These are phyloP conservation scores for Paramecium primaurelia DNA, from an alignment of 73 alveolate species.

Conservation along the genomic window DNA sequence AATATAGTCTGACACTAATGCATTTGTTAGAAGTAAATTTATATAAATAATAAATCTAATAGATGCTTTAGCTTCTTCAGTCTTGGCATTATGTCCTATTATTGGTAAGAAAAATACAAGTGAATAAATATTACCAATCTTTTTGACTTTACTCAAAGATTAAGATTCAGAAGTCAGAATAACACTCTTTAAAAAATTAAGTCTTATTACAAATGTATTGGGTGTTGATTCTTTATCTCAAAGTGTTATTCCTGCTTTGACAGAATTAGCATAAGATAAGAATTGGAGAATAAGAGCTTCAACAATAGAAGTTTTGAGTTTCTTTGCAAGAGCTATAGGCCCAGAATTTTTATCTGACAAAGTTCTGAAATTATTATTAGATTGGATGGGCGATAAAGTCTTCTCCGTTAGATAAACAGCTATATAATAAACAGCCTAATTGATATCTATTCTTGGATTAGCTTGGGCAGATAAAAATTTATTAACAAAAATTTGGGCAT, in stretches of 20 bases:
- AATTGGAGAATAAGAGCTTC: constrained; percentile 64
- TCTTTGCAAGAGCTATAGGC: constrained; percentile 62
- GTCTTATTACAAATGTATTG: constrained; percentile 38
- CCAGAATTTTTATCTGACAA: constrained; percentile 52
- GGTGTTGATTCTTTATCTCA: constrained; percentile 59
- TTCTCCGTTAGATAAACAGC: constrained; percentile 55
- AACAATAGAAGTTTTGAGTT: constrained; percentile 49
- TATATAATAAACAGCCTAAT: constrained; percentile 14
- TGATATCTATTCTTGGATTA: constrained; percentile 42
- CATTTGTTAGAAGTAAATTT: constrained; percentile 58
- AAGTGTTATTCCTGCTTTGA: constrained; percentile 58
- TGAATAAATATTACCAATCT: constrained; percentile 55
- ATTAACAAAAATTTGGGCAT: constrained; percentile 48
- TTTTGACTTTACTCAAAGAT: constrained; percentile 33
- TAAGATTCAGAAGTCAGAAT: constrained; percentile 60
- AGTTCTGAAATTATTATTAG: constrained; percentile 51
- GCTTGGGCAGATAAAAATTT: constrained; percentile 59
- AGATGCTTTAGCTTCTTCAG: constrained; percentile 56
- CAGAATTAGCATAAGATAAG: constrained; percentile 62
- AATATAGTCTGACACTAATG: constrained; percentile 23
- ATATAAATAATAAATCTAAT: neutral
- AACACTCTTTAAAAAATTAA: constrained; percentile 50
- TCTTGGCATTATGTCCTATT: constrained; percentile 47
- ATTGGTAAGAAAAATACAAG: constrained; percentile 56
- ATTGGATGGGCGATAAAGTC: constrained; percentile 60